Base-by-base conservation (phyloP, 257 asterid species). In the Asclepias syriaca region DNA sequence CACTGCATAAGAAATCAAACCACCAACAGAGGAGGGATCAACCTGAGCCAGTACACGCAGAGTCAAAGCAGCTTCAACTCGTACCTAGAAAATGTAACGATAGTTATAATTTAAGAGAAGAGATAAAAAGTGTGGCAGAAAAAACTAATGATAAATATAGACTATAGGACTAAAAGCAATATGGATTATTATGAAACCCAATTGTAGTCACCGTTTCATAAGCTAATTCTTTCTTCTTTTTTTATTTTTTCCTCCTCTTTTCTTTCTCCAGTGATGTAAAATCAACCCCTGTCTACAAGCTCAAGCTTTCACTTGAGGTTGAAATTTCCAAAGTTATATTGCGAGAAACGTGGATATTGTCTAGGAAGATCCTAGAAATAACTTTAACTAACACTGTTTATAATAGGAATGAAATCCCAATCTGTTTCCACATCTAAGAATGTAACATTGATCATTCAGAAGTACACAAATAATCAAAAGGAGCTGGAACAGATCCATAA, bases 11-110 rank as follows among this genome's bases (percentile, higher is more conserved):
- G 98, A 95, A 79, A 92, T 88, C 88, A 95, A 82, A 84, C 98
- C 98, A 79, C 98, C 97, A 83, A 92, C 88, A 70, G 90, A 90
- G 57, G 98, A 86, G 50, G 99, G 99, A 83, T 95, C 99, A 81
- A 95, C 96, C 85, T 95, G 98, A 80, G 91, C 96, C 76, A 95
- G 82, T 13, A 89, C 89, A 66, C 97, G 97, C 78, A 95, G 83
- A 78, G 98, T 84, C 85, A 95, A 81, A 65, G 99, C 98, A 79
- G 98, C 99, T 89, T 95, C 99, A 84, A 87, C 90, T 66, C 98
- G 94, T 79, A 92, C 99, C 99, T 95, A 77, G 60, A 76, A 74
- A 77, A 66, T 22, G 45, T 71, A 45, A 71, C 55, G 66, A 51
- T 68, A 53, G 66, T 63, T 70, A 59, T 22, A 79, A 43, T 32